These are phyloP conservation scores for Solanum rostratum DNA, from an alignment of 257 asterid genomes.

Conservation along the genomic window DNA sequence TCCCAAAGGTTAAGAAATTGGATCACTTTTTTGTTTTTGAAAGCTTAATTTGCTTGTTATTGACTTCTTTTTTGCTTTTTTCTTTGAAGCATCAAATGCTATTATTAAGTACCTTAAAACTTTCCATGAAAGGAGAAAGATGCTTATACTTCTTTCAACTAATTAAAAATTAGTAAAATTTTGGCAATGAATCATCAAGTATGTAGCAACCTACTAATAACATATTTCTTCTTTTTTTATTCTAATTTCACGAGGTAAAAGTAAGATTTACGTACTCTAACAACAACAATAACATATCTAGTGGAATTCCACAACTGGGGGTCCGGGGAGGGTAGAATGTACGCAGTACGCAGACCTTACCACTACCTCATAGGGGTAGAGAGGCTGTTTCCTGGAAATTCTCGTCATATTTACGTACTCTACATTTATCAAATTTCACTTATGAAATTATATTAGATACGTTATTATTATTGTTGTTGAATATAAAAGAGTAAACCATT, in stretches of 20 bases:
- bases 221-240: no score
- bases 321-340: no score
- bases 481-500: neutral
- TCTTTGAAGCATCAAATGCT: neutral
- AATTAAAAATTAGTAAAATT: neutral
- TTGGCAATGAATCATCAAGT: neutral
- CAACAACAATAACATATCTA: no score
- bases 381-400: no score
- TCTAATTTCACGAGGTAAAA: no score
- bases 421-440: rapidly evolving
- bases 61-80: neutral
- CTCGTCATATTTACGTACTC: neutral
- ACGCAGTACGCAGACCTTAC: no score
- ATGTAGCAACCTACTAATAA: neutral
- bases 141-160: neutral
- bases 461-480: neutral
- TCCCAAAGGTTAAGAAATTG: neutral
- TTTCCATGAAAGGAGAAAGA: neutral
- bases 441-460: neutral
- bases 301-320: no score
- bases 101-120: neutral
- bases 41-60: neutral
- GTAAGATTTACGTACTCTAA: no score
- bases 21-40: neutral
- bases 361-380: no score